These are phyloP conservation scores for Moesziomyces parantarcticus DNA, from an alignment of 1,284 basidiomycete species.

Conservation along the genomic window DNA sequence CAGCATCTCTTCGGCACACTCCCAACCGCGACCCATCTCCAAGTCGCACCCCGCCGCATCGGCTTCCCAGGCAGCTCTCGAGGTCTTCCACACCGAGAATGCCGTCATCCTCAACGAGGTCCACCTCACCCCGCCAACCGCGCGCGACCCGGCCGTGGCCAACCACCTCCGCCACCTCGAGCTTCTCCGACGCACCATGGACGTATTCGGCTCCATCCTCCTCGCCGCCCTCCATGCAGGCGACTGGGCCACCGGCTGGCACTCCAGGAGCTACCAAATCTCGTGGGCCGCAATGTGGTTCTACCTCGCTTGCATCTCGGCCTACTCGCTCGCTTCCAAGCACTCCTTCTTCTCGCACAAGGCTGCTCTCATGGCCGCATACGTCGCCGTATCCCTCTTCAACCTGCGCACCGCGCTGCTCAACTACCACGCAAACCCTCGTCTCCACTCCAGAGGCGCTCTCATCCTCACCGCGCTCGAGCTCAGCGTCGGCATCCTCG, in stretches of 20 bases:
- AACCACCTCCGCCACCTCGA: constrained; percentile 28
- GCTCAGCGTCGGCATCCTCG: constrained; percentile 30
- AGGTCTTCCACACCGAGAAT: constrained; percentile 65
- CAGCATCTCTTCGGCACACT: constrained; percentile 21
- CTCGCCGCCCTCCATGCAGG: constrained; percentile 44
- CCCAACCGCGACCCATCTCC: constrained; percentile 9
- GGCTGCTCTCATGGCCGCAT: constrained; percentile 46
- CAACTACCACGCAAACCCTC: constrained; percentile 20
- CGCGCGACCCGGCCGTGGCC: constrained; percentile 3
- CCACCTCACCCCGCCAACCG: constrained; percentile 50
- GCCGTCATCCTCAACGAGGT: constrained; percentile 66
- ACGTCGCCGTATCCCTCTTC: constrained; percentile 48
- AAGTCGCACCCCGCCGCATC: constrained; percentile 9
- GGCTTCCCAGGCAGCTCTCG: constrained; percentile 44
- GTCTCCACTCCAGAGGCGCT: constrained; percentile 15
- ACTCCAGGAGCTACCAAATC: constrained; percentile 23
- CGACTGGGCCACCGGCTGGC: constrained; percentile 36
- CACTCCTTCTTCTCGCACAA: constrained; percentile 61
- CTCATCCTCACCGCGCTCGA: constrained; percentile 45
- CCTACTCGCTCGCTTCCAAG: constrained; percentile 38
- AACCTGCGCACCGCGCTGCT: constrained; percentile 60
- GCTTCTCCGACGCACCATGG: constrained; percentile 45
- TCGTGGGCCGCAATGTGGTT: constrained; percentile 52
- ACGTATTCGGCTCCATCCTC: constrained; percentile 41
- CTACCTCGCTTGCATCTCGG: constrained; percentile 53